These are phyloP conservation scores for Pouteria glomerata DNA, from an alignment of 148 eudicot species.

Conservation along the genomic window DNA sequence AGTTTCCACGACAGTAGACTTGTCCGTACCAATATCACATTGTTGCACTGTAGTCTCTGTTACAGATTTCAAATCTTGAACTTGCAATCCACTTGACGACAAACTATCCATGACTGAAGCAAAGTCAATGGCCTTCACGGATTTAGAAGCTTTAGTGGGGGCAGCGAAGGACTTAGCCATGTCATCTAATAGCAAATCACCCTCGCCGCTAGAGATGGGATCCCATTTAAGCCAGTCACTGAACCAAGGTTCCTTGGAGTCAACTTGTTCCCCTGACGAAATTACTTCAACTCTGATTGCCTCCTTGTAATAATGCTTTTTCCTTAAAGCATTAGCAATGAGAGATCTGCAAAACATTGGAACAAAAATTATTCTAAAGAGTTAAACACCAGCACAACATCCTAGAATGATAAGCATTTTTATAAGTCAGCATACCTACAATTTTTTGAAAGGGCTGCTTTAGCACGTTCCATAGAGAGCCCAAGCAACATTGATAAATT, in stretches of 20 bases:
- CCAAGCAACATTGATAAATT: slow-evolving; percentile 73
- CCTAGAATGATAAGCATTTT: not conserved
- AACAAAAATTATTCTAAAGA: not conserved
- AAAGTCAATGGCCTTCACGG: slow-evolving; percentile 50
- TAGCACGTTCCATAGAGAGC: slow-evolving; percentile 67
- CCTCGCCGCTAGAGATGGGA: slow-evolving; percentile 90
- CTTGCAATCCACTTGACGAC: slow-evolving; percentile 48
- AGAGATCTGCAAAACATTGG: slow-evolving; percentile 44
- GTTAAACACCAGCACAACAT: slow-evolving; percentile 1
- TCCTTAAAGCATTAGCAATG: slow-evolving; percentile 61
- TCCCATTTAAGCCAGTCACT: slow-evolving; percentile 79
- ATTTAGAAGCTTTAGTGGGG: slow-evolving; percentile 33
- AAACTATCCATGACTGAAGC: slow-evolving; percentile 37
- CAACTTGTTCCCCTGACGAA: slow-evolving; percentile 34
- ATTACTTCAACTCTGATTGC: slow-evolving; percentile 65
- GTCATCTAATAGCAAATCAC: slow-evolving; percentile 85
- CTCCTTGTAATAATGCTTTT: slow-evolving; percentile 70
- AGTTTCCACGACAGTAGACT: slow-evolving; percentile 15
- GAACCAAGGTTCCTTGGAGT: slow-evolving; percentile 38
- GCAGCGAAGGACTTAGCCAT: slow-evolving; percentile 69
- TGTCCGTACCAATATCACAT: slow-evolving; percentile 13
- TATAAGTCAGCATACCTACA: slow-evolving; percentile 55
- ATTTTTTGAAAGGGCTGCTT: slow-evolving; percentile 76
- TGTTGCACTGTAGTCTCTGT: slow-evolving; percentile 14
- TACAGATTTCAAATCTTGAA: slow-evolving; percentile 24